Evolutionary conservation across 2,329 filamentous ascomycete species (phyloP), one percentile per base, ranked within the genome.

Genomic region (Penicillium palitans): DNA sequence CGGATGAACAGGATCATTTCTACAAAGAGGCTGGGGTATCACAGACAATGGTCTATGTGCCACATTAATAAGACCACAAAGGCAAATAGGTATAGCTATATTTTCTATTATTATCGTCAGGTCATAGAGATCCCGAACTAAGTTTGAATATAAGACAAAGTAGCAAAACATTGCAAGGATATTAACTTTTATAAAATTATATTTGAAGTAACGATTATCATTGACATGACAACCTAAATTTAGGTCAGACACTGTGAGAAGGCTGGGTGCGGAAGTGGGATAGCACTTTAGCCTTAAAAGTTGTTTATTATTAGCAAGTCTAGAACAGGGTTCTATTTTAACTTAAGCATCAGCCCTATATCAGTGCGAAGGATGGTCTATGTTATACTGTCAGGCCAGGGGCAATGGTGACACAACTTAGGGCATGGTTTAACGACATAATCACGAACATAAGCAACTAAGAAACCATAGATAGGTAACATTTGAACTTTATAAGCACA

Each of bases 181-280:
- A 17, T 40, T 21, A 7, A 35, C 19, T 27, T 29, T 12, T 13
- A 33, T 33, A 33, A 33, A 13, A n/a, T n/a, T 2, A 42, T 24
- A 17, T 47, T 42, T 15, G 17, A 47, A 17, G 35, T 41, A 46
- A 57, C 40, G 2, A 29, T n/a, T 24, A 39, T 29, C 35, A 53
- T 31, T n/a, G 24, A n/a, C 40, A 57, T 41, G 25, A 21, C 49
- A 53, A 21, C 27, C 55, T 47, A 57, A 48, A 54, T 37, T 37
- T 54, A 57, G 55, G 7, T 37, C 21, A 53, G 25, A 54, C 42
- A 53, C 6, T 40, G 29, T 17, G 13, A 47, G 47, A 48, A 57
- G 25, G 17, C 44, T 29, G 42, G 35, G 25, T 54, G 50, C 10
- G 10, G 19, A 27, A 41, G 27, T 33, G 15, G 5, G 8, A 31